phyloP scores from a whole-genome alignment of 176 grass and related monocot species.

The Phyllostachys edulis region DNA sequence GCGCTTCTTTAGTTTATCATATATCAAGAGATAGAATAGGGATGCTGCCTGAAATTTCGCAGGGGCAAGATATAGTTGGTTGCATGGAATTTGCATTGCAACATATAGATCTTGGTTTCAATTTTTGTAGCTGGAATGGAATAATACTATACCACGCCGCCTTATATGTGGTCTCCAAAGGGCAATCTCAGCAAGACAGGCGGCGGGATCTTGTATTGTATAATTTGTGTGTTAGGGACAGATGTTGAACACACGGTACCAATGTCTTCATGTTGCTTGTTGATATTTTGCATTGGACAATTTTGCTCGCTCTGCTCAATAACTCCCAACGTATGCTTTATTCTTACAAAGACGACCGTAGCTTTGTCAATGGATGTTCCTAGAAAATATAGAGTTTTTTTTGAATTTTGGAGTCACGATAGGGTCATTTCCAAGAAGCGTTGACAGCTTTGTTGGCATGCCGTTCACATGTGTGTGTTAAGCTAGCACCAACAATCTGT shows the following conservation, averaged over 20 bases:
- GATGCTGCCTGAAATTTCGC: constrained; percentile 42
- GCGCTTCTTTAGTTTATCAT: not conserved
- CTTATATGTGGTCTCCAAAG: not conserved
- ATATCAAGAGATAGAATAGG: constrained; percentile 42
- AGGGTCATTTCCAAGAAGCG: no score
- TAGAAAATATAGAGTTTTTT: no score
- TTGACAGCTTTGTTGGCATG: no score
- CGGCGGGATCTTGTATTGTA: constrained; percentile 6
- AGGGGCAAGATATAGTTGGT: constrained; percentile 43
- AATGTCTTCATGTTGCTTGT: not conserved
- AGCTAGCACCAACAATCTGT: no score
- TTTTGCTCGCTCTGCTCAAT: not conserved
- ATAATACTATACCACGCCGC: constrained; percentile 30
- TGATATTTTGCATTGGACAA: not conserved
- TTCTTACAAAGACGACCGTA: no score
- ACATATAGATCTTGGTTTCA: constrained; percentile 34
- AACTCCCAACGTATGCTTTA: no score
- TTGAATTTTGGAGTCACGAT: no score
- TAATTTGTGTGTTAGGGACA: not conserved
- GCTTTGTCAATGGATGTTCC: no score
- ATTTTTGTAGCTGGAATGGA: constrained; percentile 49
- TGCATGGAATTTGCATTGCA: constrained; percentile 24
- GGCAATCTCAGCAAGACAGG: not conserved
- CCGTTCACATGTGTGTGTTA: no score
- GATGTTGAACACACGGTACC: not conserved